These are phyloP conservation scores for Zalerion maritima DNA, from an alignment of 495 filamentous ascomycete genomes.

Conservation along the genomic window DNA sequence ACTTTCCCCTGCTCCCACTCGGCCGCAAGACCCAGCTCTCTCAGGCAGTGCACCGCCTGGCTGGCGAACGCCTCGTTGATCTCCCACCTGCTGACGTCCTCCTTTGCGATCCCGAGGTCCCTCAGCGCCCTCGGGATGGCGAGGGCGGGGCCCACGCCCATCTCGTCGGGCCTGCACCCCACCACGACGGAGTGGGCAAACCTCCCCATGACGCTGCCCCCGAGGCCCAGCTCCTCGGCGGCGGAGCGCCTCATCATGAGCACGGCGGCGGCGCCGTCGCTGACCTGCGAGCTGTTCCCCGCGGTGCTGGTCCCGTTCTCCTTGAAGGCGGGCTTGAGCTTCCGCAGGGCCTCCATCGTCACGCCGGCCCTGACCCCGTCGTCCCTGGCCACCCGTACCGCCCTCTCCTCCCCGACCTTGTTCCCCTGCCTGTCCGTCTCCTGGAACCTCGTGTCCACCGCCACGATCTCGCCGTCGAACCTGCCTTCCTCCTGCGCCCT, in stretches of 20 bases:
- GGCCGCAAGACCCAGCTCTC: conserved; percentile 53
- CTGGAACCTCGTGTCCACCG: conserved; percentile 51
- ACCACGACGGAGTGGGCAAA: conserved; percentile 61
- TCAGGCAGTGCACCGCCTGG: conserved; percentile 68
- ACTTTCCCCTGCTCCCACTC: conserved; percentile 48
- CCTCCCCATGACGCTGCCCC: conserved; percentile 54
- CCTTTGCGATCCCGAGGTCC: conserved; percentile 43
- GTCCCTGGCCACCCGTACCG: conserved; percentile 50
- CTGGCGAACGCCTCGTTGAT: conserved; percentile 93
- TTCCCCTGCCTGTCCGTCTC: conserved; percentile 46
- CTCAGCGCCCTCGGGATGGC: conserved; percentile 70
- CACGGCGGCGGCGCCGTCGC: conserved; percentile 73
- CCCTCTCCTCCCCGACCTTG: conserved; percentile 32
- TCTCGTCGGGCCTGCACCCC: conserved; percentile 77
- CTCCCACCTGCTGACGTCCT: conserved; percentile 82
- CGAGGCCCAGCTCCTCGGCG: conserved; percentile 58
- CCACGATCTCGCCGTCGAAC: conserved; percentile 68
- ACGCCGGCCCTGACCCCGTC: conserved; percentile 65
- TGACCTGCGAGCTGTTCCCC: conserved; percentile 76
- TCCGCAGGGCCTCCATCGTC: conserved; percentile 52
- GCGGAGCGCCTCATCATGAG: conserved; percentile 73
- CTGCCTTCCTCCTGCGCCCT: conserved; percentile 50
- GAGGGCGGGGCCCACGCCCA: conserved; percentile 78
- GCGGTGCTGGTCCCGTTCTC: conserved; percentile 61
- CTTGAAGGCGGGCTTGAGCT: conserved; percentile 76